Conservation (phyloP, 2,329 filamentous ascomycete species). For the Colletotrichum musae region DNA sequence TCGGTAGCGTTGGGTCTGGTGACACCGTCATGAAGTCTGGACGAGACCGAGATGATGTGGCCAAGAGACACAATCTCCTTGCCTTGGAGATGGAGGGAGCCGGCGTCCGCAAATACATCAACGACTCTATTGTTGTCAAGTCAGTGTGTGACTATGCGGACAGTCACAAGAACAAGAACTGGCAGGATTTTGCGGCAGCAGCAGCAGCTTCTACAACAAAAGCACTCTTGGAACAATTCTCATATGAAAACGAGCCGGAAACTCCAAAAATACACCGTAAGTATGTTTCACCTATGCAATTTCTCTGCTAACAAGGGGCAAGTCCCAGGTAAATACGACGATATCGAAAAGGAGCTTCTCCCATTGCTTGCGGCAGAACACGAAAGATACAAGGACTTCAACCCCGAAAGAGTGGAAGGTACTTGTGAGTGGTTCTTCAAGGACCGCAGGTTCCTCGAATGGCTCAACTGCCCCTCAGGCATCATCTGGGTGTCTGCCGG, state of each 20-base stretch:
- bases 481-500: constrained; percentile 52
- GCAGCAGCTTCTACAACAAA: constrained; percentile 52
- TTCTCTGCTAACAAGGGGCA: constrained; percentile 8
- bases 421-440: constrained; percentile 53
- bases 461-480: constrained; percentile 44
- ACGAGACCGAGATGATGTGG: constrained; percentile 52
- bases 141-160: constrained; percentile 57
- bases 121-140: constrained; percentile 55
- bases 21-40: constrained; percentile 58
- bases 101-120: constrained; percentile 48
- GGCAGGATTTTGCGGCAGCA: constrained; percentile 54
- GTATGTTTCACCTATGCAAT: constrained; percentile 55
- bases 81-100: constrained; percentile 55
- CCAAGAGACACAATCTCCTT: constrained; percentile 44
- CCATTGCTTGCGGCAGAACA: constrained; percentile 45
- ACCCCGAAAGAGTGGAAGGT: constrained; percentile 45
- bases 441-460: constrained; percentile 46
- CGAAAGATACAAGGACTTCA: constrained; percentile 47
- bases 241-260: constrained; percentile 54
- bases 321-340: constrained; percentile 17
- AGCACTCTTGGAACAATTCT: constrained; percentile 42
- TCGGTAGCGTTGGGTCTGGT: constrained; percentile 52
- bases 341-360: constrained; percentile 40
- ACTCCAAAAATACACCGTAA: constrained; percentile 44
- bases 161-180: constrained; percentile 54